Base-by-base conservation (phyloP, 2,329 filamentous ascomycete genomes). In the Fusarium paranaense region DNA sequence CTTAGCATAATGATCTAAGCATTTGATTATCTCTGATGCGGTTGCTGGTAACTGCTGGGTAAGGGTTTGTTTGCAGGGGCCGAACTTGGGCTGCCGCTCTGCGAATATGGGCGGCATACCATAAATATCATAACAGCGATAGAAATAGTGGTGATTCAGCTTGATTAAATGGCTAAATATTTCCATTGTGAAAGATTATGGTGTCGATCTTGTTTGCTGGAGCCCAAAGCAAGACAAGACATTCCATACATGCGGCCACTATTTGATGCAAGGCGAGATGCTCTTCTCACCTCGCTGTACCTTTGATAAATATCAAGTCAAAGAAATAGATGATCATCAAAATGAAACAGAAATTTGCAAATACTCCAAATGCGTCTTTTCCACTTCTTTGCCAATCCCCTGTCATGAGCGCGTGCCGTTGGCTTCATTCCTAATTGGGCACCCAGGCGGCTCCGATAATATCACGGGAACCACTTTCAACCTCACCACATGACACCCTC, bases 391-490 rank as follows among this genome's bases (percentile, higher is more conserved):
- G 18, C 52, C 2, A 35, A 56, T 20, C 33, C 30, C 52, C 27
- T 56, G 32, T 10, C 9, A 50, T n/a, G 45, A 50, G 10, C 47
- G 47, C 47, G 47, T 52, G 47, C 25, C 27, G 18, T 52, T 52
- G 47, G 47, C 47, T 52, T 52, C 47, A 52, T 52, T 52, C 47
- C 47, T 52, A 52, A 52, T 52, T 52, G 47, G 47, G 47, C 25
- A 50, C 14, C 16, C 45, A 50, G 25, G 45, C 47, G 27, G 47
- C 47, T 32, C 58, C 67, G 72, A 72, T 40, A 74, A 52, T 66
- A 74, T 74, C 71, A 74, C 71, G 71, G 65, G 71, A 63, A 45
- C 64, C 71, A 70, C 66, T 69, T 72, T 62, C 50, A 52, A 47
- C 47, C 32, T 71, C 61, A 72, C 71, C 71, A 72, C 71, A 66